A percentile compares a stretch with the other conserved stretches of the same genome.
Evolutionary conservation across 2,329 filamentous ascomycete genomes (phyloP).

Genomic region (Camillea tinctor): DNA sequence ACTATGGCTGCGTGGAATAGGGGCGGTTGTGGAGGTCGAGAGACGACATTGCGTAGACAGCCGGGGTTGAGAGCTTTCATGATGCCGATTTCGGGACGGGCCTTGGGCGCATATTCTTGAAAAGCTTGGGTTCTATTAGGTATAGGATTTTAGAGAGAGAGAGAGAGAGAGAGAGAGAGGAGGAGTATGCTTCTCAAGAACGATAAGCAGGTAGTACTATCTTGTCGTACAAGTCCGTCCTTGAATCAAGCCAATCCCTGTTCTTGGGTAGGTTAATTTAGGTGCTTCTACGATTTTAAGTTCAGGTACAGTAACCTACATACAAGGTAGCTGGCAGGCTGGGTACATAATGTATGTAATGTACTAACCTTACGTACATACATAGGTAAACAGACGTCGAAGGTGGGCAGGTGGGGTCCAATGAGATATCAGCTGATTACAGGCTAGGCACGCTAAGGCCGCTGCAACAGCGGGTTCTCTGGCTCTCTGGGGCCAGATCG

Average conservation of each 20-base stretch:
- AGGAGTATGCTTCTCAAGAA: too few relatives aligned
- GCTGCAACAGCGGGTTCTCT: not conserved
- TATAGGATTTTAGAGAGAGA: not conserved
- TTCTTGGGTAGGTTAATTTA: too few relatives aligned
- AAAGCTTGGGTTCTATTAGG: not conserved
- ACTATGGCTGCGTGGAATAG: not conserved
- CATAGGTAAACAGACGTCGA: too few relatives aligned
- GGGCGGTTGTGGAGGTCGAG: slow-evolving; percentile 5
- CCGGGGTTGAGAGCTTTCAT: slow-evolving; percentile 25
- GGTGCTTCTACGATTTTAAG: too few relatives aligned
- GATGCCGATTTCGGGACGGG: not conserved
- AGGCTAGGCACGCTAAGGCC: not conserved
- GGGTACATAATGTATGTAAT: too few relatives aligned
- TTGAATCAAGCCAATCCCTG: too few relatives aligned
- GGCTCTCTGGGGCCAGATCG: not conserved
- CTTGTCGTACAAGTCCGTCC: too few relatives aligned
- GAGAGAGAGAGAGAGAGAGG: too few relatives aligned
- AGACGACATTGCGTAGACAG: slow-evolving; percentile 15
- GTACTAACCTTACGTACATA: too few relatives aligned
- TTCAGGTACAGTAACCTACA: too few relatives aligned
- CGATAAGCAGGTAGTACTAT: too few relatives aligned
- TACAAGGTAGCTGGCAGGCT: too few relatives aligned
- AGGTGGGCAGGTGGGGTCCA: not conserved
- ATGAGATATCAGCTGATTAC: not conserved
- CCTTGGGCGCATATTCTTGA: not conserved